These are phyloP conservation scores for Glarea lozoyensis DNA, from an alignment of 495 filamentous ascomycete genomes.

Conservation along the genomic window DNA sequence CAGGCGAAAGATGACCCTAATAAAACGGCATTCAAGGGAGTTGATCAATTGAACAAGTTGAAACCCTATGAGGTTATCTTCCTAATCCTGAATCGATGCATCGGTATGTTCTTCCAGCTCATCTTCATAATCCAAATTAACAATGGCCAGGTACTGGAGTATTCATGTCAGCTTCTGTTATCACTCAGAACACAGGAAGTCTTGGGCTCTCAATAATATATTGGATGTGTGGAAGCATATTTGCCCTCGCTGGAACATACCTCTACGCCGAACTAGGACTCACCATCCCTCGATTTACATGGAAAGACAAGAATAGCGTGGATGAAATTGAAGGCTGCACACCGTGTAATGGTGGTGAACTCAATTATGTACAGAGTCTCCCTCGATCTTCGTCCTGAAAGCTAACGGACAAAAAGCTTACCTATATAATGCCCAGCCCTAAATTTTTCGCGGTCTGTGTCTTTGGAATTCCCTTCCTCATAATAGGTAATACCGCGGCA, in stretches of 20 bases:
- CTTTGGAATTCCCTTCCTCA: constrained; percentile 37
- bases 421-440: constrained; percentile 5
- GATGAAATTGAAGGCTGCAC: constrained; percentile 24
- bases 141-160: constrained; percentile 35
- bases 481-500: constrained; percentile 39
- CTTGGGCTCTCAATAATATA: constrained; percentile 29
- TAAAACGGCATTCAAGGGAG: too few relatives aligned
- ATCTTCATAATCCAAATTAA: too few relatives aligned
- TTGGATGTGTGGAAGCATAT: constrained; percentile 29
- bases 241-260: constrained; percentile 27
- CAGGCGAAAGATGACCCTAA: too few relatives aligned
- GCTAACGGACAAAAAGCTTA: too few relatives aligned
- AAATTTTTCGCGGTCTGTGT: constrained; percentile 30
- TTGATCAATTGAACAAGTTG: too few relatives aligned
- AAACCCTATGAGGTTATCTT: too few relatives aligned
- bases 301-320: too few relatives aligned
- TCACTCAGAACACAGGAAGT: constrained; percentile 28
- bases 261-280: constrained; percentile 34
- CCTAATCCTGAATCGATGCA: too few relatives aligned
- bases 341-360: constrained; percentile 40
- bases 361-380: constrained; percentile 46
- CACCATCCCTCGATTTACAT: constrained; percentile 34
- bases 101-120: too few relatives aligned
- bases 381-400: too few relatives aligned
- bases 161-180: constrained; percentile 25